These are phyloP conservation scores for Miamiensis avidus DNA, from an alignment of 169 alveolate genomes.

Conservation along the genomic window DNA sequence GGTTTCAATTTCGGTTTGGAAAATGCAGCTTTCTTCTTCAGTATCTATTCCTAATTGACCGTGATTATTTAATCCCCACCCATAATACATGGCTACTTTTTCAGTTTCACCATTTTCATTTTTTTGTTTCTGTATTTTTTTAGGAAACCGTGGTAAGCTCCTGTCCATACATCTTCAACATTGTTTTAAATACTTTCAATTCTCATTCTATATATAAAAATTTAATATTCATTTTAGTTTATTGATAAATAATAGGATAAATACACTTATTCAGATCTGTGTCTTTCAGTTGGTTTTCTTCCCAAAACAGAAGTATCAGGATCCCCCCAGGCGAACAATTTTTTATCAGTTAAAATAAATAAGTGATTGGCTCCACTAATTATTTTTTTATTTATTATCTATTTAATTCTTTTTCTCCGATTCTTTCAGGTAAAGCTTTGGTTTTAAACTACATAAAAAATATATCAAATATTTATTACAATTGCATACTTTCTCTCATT, in stretches of 20 bases:
- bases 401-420: constrained; percentile 11
- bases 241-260: not conserved
- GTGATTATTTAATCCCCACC: constrained; percentile 41
- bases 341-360: constrained; percentile 24
- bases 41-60: constrained; percentile 41
- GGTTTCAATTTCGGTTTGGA: not conserved
- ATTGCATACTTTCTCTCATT: no score
- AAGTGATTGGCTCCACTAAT: constrained; percentile 39
- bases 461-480: no score
- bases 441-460: not conserved
- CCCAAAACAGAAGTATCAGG: constrained; percentile 21
- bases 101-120: not conserved
- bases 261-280: constrained; percentile 8
- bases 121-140: not conserved
- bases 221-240: no score
- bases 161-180: constrained; percentile 36
- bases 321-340: constrained; percentile 44
- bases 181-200: constrained; percentile 10
- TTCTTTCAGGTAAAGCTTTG: not conserved
- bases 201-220: not conserved
- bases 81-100: constrained; percentile 13
- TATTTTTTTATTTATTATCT: constrained; percentile 21
- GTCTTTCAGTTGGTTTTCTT: constrained; percentile 14
- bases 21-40: constrained; percentile 20
- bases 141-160: constrained; percentile 39